Percentiles rank a stretch among this genome's conserved stretches.
These are phyloP conservation scores for Neopestalotiopsis clavispora DNA, from an alignment of 2,329 filamentous ascomycete genomes.

Conservation along the genomic window DNA sequence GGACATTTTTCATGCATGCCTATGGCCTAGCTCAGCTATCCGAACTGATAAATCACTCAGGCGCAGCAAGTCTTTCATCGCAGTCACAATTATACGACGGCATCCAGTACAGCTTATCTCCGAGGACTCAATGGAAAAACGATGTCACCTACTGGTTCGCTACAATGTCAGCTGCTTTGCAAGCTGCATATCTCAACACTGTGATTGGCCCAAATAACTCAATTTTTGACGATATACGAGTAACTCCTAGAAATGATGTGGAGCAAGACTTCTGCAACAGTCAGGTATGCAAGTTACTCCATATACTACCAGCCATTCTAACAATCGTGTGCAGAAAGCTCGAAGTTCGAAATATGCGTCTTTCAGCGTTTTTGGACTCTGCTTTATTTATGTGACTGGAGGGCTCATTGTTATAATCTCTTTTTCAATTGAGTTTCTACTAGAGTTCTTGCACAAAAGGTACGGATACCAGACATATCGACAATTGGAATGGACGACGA, in stretches of 20 bases:
- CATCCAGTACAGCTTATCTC: background rate
- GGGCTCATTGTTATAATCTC: background rate
- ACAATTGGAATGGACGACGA: slow-evolving; percentile 12
- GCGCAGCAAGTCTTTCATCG: background rate
- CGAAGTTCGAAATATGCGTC: slow-evolving; percentile 11
- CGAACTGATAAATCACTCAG: background rate
- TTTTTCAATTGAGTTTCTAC: background rate
- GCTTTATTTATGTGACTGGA: background rate
- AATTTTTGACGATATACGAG: background rate
- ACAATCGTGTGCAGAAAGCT: background rate
- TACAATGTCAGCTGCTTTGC: background rate
- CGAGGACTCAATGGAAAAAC: slow-evolving; percentile 4
- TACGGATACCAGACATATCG: background rate
- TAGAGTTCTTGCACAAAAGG: background rate
- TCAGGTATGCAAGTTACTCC: slow-evolving; percentile 4
- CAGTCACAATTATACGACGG: background rate
- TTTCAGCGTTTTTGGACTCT: slow-evolving; percentile 7
- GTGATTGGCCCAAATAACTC: background rate
- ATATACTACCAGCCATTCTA: background rate
- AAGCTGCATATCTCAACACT: background rate
- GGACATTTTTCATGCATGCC: background rate
- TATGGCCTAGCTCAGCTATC: background rate
- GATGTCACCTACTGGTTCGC: slow-evolving; percentile 11
- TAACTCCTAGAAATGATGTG: background rate
- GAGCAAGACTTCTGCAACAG: slow-evolving; percentile 6